Base-by-base conservation (phyloP, 164 flowering plant species). In the Dillenia suffruticosa region DNA sequence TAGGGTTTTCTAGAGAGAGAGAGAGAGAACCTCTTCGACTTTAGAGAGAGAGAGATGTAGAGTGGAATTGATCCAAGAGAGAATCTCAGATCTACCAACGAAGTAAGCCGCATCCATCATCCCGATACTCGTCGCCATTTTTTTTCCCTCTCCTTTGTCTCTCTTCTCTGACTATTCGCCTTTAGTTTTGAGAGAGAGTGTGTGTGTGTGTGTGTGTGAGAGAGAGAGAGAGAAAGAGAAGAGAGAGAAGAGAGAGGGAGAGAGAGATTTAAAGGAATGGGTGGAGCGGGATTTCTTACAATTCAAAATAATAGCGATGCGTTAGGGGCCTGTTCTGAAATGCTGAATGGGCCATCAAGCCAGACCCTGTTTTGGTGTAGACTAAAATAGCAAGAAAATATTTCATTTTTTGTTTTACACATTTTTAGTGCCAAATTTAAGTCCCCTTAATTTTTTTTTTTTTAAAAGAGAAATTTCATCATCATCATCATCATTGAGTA, bases 31-130 rank as follows among this genome's bases (percentile, higher is more conserved):
- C 91, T 95, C 99, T 81, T 95, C 99, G 60, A 95, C 94, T 83
- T 95, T 95, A 68, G 97, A 84, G 63, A 95, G 84, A 70, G 74
- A 84, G 79, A 95, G 97, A 12, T 88, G 96, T 49, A 92, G 99
- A 44, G 97, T 87, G 44, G 94, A 81, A 75, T 95, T 95, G 71
- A 95, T 92, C 99, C 99, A 95, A 2, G 95, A 66, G 15, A 95
- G 83, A 68, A 95, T 92, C 80, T 95, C 99, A 8, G 92, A 76
- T 78, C 99, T 71, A 0, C 99, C 99, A 6, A 95, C 97, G 77
- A 95, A 95, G 71, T 95, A 95, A 1, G 99, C 99, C 9, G 81
- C 44, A 53, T 92, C 97, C 97, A 89, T 92, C 89, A 87, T 95
- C 8, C 99, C 97, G 52, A 95, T 92, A 51, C 79, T 86, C 49